Evolutionary conservation across 1,284 basidiomycete species (phyloP).

Genomic region (Cutaneotrichosporon cutaneum): DNA sequence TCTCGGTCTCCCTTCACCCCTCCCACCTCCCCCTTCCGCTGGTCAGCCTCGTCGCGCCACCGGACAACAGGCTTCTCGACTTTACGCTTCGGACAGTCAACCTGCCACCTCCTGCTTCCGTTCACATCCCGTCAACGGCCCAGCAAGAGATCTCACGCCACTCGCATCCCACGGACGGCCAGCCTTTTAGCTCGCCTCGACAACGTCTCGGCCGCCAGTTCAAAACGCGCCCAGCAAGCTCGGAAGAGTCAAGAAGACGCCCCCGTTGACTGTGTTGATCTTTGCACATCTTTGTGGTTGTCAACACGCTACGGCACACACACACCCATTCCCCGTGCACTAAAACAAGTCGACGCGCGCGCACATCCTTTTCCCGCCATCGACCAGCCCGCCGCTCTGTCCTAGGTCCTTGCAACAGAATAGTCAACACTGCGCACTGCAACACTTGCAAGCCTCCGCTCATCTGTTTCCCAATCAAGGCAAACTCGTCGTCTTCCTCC

Average conservation of each 20-base stretch:
- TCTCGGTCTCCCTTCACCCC: not conserved
- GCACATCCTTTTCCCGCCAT: not conserved
- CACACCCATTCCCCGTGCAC: not conserved
- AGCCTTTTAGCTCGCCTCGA: not conserved
- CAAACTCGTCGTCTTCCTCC: slow-evolving; percentile 1
- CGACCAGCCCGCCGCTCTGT: too few species aligned
- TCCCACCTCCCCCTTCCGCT: not conserved
- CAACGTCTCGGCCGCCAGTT: too few species aligned
- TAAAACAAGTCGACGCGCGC: not conserved
- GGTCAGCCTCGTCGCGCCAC: not conserved
- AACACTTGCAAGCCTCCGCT: too few species aligned
- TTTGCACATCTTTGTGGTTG: not conserved
- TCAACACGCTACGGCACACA: not conserved
- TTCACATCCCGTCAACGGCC: not conserved
- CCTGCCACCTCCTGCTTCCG: not conserved
- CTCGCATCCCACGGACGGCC: not conserved
- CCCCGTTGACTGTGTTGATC: not conserved
- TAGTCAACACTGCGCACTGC: too few species aligned
- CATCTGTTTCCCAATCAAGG: not conserved
- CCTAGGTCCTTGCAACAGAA: too few species aligned
- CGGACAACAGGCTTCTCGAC: not conserved
- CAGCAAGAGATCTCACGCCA: not conserved
- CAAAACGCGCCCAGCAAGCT: too few species aligned
- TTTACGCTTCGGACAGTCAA: not conserved
- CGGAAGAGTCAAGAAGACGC: not conserved